These are phyloP conservation scores for Candida verbasci DNA, from an alignment of 805 yeast species.

Conservation along the genomic window DNA sequence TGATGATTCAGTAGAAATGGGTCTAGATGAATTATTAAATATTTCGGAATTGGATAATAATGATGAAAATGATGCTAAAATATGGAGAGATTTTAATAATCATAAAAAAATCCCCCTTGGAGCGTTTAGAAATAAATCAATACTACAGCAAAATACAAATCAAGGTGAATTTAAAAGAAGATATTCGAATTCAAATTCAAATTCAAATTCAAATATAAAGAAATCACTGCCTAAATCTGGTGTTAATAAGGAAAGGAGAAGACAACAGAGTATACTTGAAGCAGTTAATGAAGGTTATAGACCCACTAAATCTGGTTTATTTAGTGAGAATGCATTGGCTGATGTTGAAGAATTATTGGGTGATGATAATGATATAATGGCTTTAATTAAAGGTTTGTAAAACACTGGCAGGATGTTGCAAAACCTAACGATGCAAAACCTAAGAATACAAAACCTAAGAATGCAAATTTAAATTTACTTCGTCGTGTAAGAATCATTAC, in stretches of 20 bases:
- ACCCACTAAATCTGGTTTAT: conserved; percentile 70
- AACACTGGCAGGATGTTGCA: too few relatives aligned
- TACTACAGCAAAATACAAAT: conserved; percentile 10
- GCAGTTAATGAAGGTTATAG: conserved; percentile 74
- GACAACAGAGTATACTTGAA: conserved; percentile 67
- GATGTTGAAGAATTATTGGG: conserved; percentile 69
- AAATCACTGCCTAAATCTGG: not conserved
- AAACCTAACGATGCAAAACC: too few relatives aligned
- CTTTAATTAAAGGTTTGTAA: conserved; percentile 31
- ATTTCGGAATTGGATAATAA: conserved; percentile 81
- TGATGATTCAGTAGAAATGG: conserved; percentile 36
- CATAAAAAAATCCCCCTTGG: conserved; percentile 64
- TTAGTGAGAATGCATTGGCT: conserved; percentile 68
- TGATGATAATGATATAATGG: conserved; percentile 46
- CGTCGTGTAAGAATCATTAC: too few relatives aligned
- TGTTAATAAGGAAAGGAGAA: conserved; percentile 33
- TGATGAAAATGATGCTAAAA: conserved; percentile 52
- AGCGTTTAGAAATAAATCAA: conserved; percentile 78
- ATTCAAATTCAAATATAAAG: not conserved
- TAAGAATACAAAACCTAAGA: too few relatives aligned
- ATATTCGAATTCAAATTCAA: not conserved
- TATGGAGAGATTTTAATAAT: conserved; percentile 43
- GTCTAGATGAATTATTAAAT: conserved; percentile 78
- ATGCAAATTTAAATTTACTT: too few relatives aligned
- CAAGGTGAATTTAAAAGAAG: not conserved